Conservation (phyloP, 2,329 filamentous ascomycete genomes). For the Pseudocercospora fuligena region DNA sequence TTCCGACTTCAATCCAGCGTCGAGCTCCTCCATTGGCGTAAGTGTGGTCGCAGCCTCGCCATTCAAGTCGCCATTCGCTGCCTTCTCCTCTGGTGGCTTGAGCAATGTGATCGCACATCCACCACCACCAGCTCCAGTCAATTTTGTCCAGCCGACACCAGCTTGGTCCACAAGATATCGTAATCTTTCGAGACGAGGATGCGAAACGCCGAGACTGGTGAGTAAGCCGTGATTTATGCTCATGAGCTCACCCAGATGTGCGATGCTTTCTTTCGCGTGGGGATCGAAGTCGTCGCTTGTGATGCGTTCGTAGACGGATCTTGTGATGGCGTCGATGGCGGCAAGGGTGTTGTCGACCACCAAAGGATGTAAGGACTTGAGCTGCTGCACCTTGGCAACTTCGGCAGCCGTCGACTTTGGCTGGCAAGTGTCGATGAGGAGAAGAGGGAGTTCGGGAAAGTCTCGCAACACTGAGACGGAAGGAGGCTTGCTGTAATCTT, state of each 20-base stretch:
- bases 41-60: constrained; percentile 18
- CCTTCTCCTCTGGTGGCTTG: constrained; percentile 56
- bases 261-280: constrained; percentile 65
- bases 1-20: constrained; percentile 60
- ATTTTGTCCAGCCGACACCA: constrained; percentile 93
- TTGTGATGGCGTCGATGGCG: constrained; percentile 77
- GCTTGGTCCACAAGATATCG: constrained; percentile 88
- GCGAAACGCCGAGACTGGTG: constrained; percentile 89
- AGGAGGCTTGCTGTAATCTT: constrained; percentile 73
- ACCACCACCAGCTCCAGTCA: constrained; percentile 93
- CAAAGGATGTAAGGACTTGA: constrained; percentile 73
- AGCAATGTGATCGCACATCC: constrained; percentile 94
- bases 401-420: constrained; percentile 83
- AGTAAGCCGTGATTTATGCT: constrained; percentile 92
- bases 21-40: constrained; percentile 60
- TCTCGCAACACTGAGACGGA: constrained; percentile 76
- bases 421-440: constrained; percentile 88
- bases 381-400: constrained; percentile 79
- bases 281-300: constrained; percentile 68
- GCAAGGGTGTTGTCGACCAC: constrained; percentile 82
- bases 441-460: constrained; percentile 88
- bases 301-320: constrained; percentile 61
- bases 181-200: constrained; percentile 89
- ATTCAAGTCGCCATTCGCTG: constrained; percentile 19
- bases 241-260: constrained; percentile 83